These are phyloP conservation scores for Trichosporon asahii DNA, from an alignment of 1,284 basidiomycete genomes.

Conservation along the genomic window DNA sequence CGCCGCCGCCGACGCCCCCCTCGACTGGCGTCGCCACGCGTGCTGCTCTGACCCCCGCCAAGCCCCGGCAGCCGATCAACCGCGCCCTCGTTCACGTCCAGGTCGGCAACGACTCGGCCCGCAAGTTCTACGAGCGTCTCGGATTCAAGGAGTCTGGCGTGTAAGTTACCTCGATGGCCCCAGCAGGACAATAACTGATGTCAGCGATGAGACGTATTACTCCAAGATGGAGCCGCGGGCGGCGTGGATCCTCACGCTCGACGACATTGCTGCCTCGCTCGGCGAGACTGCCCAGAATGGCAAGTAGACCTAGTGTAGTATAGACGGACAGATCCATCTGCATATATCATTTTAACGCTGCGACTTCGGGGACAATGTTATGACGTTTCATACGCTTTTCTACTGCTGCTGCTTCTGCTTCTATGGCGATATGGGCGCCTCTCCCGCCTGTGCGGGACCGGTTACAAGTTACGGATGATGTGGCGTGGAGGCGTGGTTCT, in stretches of 20 bases:
- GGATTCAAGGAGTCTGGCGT: conserved; percentile 46
- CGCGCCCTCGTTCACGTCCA: conserved; percentile 47
- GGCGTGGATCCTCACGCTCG: conserved; percentile 46
- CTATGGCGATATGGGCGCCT: neutral
- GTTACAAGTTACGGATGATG: neutral
- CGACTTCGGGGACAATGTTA: neutral
- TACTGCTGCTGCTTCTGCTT: neutral
- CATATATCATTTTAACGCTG: neutral
- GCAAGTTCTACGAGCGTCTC: conserved; percentile 48
- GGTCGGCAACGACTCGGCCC: conserved; percentile 46
- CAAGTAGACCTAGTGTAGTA: conserved; percentile 5
- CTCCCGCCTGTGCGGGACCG: neutral
- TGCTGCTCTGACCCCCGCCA: conserved; percentile 31
- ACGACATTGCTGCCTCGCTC: conserved; percentile 39
- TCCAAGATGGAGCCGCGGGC: conserved; percentile 46
- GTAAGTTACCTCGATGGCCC: conserved; percentile 32
- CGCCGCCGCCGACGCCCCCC: conserved; percentile 41
- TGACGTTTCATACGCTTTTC: neutral
- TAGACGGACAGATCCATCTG: neutral
- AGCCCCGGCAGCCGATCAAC: conserved; percentile 37
- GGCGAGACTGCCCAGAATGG: conserved; percentile 26
- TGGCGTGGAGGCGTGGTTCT: conserved; percentile 1
- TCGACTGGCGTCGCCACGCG: conserved; percentile 40
- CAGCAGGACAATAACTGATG: conserved; percentile 1
- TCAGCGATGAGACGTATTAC: conserved; percentile 46